Evolutionary conservation across 768 basidiomycete genomes (phyloP), one percentile per base, ranked within the genome.

Genomic region (Mrakia hoshinonis): DNA sequence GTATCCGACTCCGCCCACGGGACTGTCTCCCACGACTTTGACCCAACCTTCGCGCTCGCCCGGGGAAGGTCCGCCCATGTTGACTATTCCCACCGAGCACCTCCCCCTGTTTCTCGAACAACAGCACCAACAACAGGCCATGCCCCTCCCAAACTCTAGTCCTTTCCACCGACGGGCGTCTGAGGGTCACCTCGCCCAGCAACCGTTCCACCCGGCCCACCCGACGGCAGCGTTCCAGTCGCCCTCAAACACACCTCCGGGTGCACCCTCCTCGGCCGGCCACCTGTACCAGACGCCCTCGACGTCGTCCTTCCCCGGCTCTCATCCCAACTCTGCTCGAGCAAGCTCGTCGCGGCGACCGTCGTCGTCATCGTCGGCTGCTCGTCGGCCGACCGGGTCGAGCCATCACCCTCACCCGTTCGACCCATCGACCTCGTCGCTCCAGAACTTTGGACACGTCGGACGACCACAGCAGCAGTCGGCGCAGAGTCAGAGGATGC

Each of bases 381-480:
- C 58, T 34, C 58, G 58, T 61, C 58, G 58, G 20, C 58, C 58
- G 31, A 36, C 58, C 18, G 22, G 31, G 31, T 61, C 58, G 22
- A 7, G 31, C 6, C 15, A 43, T n/a, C 34, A 22, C 58, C 20
- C 55, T 9, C 34, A 34, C 29, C 29, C 7, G 31, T 61, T 36
- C 58, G 58, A 61, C 34, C 36, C 58, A 20, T 39, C 58, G 6
- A 24, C 20, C 1, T 36, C 31, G 58, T 36, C 31, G 58, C 58
- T 36, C 22, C 58, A 61, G 36, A 36, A 20, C 36, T 18, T n/a
- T 22, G 34, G 58, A 10, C 36, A 20, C 36, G 15, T n/a, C 18
- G 58, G 58, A 12, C 58, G 58, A n/a, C 34, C 58, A 36, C 58
- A 61, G 36, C 58, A 61, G 36, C 58, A 61, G 36, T 20, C 36